Evolutionary conservation across 1,139 yeast genomes (phyloP).

Genomic region (Magnusiomyces ingens): DNA sequence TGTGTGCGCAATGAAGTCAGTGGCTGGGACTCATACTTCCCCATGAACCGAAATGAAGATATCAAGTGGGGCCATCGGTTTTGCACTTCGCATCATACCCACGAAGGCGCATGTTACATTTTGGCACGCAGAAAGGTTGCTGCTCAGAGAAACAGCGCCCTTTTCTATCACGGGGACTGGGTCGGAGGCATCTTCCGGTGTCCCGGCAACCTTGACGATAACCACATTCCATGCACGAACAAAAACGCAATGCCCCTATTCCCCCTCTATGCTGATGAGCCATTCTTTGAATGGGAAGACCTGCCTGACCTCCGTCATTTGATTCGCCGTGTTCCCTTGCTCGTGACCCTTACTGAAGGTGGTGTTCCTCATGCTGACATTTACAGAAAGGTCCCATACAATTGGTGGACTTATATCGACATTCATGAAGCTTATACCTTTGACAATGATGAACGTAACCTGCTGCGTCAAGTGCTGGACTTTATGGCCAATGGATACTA

Average conservation of each 20-base stretch:
- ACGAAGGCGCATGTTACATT: conserved; percentile 40
- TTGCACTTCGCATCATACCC: conserved; percentile 18
- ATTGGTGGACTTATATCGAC: conserved; percentile 18
- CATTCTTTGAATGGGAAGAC: conserved; percentile 18
- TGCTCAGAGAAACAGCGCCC: conserved; percentile 40
- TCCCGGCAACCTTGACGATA: conserved; percentile 28
- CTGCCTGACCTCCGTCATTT: conserved; percentile 16
- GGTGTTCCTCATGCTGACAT: conserved; percentile 9
- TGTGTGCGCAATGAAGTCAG: conserved; percentile 18
- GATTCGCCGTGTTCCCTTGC: conserved; percentile 13
- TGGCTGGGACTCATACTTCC: conserved; percentile 23
- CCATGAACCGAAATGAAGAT: conserved; percentile 18
- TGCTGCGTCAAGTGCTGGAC: conserved; percentile 6
- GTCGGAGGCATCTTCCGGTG: conserved; percentile 61
- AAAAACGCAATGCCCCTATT: conserved; percentile 21
- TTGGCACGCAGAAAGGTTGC: conserved; percentile 53
- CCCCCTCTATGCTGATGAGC: conserved; percentile 23
- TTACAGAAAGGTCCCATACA: neutral
- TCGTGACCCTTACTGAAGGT: conserved; percentile 13
- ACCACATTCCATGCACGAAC: conserved; percentile 20
- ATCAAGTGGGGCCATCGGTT: conserved; percentile 23
- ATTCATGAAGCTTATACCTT: conserved; percentile 17
- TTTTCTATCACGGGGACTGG: conserved; percentile 51
- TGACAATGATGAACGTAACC: conserved; percentile 10
- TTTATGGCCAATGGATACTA: conserved; percentile 5